Evolutionary conservation across 768 basidiomycete species (phyloP), one percentile per base, ranked within the genome.

Genomic region (Pisolithus albus): DNA sequence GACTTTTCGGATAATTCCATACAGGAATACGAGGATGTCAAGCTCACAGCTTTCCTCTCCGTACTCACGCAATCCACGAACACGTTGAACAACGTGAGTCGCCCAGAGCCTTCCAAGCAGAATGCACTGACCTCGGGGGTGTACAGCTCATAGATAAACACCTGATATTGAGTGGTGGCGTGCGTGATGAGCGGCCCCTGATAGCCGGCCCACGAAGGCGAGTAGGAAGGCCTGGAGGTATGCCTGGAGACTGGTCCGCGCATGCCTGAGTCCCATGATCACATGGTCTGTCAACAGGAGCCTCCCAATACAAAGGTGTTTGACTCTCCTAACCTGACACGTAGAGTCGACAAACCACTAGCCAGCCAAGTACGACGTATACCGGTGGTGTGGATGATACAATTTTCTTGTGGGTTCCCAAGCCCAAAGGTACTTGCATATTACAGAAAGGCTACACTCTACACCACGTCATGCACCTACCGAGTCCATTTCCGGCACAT

Each of bases 21-120:
- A 32, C 59, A 96, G 92, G 95, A 99, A 80, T 92, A 94, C 68
- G 88, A 87, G 61, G 94, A 99, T 64, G 92, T 95, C 15, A 92
- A 96, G 54, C 73, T 99, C 26, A 96, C 92, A 1, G 84, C 87
- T 8, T 90, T 91, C 69, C 74, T 99, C 11, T 84, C 92, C 0
- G 81, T 84, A 13, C 69, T 99, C 52, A 97, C 94, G 7, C 94
- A 93, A 69, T 88, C 89, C 28, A 78, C 94, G 15, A 86, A 85
- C 57, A 80, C 85, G 9, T 68, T 97, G 52, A 97, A 94, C 64
- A 92, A 95, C 60, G 94, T 95, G 62, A 60, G 90, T 60, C 10
- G 21, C 19, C 19, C 18, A 7, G 7, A 36, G 10, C 18, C 39
- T 28, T 46, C 16, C 10, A 28, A 38, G 18, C 16, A 30, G n/a